phyloP scores from a whole-genome alignment of 2,329 filamentous ascomycete species.

The Clonostachys solani region DNA sequence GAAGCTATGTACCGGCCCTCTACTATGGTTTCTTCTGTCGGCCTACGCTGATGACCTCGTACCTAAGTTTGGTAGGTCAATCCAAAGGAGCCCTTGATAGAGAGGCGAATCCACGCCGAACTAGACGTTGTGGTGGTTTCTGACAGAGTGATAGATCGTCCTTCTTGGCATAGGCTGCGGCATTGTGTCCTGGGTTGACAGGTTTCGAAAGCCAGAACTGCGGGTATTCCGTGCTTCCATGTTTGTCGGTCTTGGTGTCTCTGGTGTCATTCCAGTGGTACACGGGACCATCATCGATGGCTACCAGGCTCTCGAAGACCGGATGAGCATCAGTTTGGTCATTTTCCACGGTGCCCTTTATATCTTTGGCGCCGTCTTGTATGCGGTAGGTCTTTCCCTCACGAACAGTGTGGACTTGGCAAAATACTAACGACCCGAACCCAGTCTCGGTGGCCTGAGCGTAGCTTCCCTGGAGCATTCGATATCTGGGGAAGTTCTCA shows the following conservation, averaged over 20 bases:
- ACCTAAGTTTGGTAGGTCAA: slow-evolving; percentile 67
- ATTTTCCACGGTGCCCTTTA: slow-evolving; percentile 79
- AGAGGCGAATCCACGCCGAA: background rate
- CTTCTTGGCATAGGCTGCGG: slow-evolving; percentile 73
- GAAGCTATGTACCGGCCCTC: slow-evolving; percentile 83
- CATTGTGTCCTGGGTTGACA: slow-evolving; percentile 72
- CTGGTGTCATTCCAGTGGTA: slow-evolving; percentile 76
- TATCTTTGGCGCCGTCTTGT: slow-evolving; percentile 78
- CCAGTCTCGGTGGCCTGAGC: slow-evolving; percentile 76
- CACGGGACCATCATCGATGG: slow-evolving; percentile 72
- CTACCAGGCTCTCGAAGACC: slow-evolving; percentile 56
- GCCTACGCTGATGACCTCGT: slow-evolving; percentile 59
- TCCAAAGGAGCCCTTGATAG: background rate
- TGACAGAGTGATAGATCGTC: slow-evolving; percentile 57
- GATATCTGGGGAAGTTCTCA: slow-evolving; percentile 93
- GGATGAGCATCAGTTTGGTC: slow-evolving; percentile 79
- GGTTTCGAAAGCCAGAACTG: slow-evolving; percentile 79
- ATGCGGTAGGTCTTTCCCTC: slow-evolving; percentile 58
- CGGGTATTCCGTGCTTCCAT: slow-evolving; percentile 81
- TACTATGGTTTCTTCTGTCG: slow-evolving; percentile 82
- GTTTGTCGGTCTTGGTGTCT: slow-evolving; percentile 85
- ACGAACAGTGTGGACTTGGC: background rate
- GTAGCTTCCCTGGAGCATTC: slow-evolving; percentile 70
- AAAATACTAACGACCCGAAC: background rate
- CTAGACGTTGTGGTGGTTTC: background rate